These are phyloP conservation scores for Aureobasidium sp. DNA, from an alignment of 2,329 filamentous ascomycete species.

Conservation along the genomic window DNA sequence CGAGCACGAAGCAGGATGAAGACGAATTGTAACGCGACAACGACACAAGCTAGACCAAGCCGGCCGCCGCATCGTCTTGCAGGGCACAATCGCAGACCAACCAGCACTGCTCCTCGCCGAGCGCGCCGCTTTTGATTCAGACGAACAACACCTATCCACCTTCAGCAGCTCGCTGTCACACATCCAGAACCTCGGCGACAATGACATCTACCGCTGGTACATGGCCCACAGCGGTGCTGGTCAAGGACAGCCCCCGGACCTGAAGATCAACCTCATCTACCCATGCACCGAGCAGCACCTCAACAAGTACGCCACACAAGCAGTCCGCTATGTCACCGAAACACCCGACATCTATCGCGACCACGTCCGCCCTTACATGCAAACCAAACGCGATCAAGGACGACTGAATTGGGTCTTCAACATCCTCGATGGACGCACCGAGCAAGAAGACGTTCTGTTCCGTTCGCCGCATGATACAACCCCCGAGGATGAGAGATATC, in stretches of 20 bases:
- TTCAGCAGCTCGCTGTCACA: conserved; percentile 59
- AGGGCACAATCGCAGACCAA: conserved; percentile 61
- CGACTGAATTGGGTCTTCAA: conserved; percentile 93
- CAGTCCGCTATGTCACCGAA: conserved; percentile 72
- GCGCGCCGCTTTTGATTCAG: conserved; percentile 73
- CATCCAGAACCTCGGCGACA: conserved; percentile 78
- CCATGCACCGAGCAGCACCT: conserved; percentile 84
- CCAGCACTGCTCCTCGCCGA: conserved; percentile 78
- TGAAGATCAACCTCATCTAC: conserved; percentile 92
- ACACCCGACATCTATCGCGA: conserved; percentile 69
- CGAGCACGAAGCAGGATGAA: background rate
- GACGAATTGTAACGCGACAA: background rate
- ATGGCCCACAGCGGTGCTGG: conserved; percentile 56
- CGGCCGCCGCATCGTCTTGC: conserved; percentile 70
- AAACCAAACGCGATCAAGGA: conserved; percentile 64
- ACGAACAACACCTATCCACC: conserved; percentile 51
- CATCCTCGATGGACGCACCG: conserved; percentile 81
- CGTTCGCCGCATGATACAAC: conserved; percentile 33
- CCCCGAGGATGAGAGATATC: conserved; percentile 22
- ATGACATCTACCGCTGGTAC: conserved; percentile 96
- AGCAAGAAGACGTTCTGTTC: conserved; percentile 87
- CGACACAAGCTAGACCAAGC: conserved; percentile 49
- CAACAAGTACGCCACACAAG: conserved; percentile 82
- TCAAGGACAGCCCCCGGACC: conserved; percentile 51
- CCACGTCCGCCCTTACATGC: conserved; percentile 70